Percentiles rank a stretch among this genome's conserved stretches.
Evolutionary conservation across 2,329 filamentous ascomycete species (phyloP).

Genomic region (Colletotrichum sp.): DNA sequence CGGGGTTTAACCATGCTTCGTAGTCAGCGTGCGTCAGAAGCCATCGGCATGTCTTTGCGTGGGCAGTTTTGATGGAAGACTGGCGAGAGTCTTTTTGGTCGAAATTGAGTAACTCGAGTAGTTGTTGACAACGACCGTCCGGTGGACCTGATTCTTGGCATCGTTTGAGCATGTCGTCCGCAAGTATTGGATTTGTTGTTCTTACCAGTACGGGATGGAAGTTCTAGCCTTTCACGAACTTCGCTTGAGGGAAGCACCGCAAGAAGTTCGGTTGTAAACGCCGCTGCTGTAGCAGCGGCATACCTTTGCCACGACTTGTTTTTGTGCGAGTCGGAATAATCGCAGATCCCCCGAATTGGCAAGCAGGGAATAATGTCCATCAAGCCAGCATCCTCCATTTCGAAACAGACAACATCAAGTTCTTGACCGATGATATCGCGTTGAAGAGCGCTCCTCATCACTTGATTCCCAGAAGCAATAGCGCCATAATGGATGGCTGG

Average conservation of each 20-base stretch:
- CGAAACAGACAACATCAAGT: constrained; percentile 19
- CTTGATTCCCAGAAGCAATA: constrained; percentile 33
- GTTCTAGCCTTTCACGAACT: fast-evolving
- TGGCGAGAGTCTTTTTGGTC: constrained; percentile 15
- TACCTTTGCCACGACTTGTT: constrained; percentile 37
- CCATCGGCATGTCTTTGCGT: constrained; percentile 25
- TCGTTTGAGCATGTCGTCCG: not conserved
- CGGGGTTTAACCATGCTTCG: constrained; percentile 8
- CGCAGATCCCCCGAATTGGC: constrained; percentile 38
- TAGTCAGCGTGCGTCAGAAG: constrained; percentile 12
- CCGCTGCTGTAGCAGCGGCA: constrained; percentile 35
- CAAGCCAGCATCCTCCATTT: constrained; percentile 30
- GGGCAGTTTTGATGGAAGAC: constrained; percentile 5
- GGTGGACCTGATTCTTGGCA: not conserved
- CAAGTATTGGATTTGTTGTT: not conserved
- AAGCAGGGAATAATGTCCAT: constrained; percentile 29
- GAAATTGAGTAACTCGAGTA: constrained; percentile 20
- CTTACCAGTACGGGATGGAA: fast-evolving
- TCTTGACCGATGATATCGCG: constrained; percentile 30
- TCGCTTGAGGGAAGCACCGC: not conserved
- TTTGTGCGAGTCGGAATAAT: constrained; percentile 43
- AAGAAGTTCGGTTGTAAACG: constrained; percentile 24
- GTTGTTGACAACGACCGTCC: not conserved
- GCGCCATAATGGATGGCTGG: constrained; percentile 21
- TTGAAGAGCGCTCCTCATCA: constrained; percentile 33